These are phyloP conservation scores for Pyrus hybrid DNA, from an alignment of 331 rosid species.

Conservation along the genomic window DNA sequence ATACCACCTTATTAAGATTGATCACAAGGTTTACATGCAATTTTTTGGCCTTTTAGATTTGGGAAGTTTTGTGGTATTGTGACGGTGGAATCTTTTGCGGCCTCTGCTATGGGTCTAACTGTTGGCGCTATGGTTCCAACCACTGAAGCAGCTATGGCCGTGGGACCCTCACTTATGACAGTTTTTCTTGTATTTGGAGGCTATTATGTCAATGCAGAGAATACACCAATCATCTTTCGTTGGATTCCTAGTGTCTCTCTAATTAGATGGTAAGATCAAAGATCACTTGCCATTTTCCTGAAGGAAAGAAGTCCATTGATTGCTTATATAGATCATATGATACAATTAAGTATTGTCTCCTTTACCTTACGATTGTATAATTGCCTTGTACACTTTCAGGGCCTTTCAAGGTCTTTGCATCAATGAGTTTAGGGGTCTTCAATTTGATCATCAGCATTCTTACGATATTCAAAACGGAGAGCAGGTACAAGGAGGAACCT, in stretches of 20 bases:
- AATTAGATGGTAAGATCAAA: slow-evolving; percentile 65
- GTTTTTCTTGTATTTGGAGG: slow-evolving; percentile 93
- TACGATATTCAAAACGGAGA: slow-evolving; percentile 84
- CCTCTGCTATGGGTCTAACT: slow-evolving; percentile 96
- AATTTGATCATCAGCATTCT: slow-evolving; percentile 79
- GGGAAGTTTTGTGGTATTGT: slow-evolving; percentile 88
- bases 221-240: slow-evolving; percentile 82
- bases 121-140: slow-evolving; percentile 97
- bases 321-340: not conserved
- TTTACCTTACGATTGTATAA: slow-evolving; percentile 3
- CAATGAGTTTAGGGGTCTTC: slow-evolving; percentile 80
- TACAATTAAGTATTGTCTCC: not conserved
- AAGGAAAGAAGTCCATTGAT: not conserved
- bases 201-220: slow-evolving; percentile 77
- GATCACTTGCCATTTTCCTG: slow-evolving; percentile 9
- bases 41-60: slow-evolving; percentile 45
- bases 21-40: slow-evolving; percentile 8
- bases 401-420: slow-evolving; percentile 93
- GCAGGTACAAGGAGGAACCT: slow-evolving; percentile 47
- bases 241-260: slow-evolving; percentile 93
- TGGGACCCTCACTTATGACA: slow-evolving; percentile 95
- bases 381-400: slow-evolving; percentile 52
- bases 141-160: slow-evolving; percentile 94
- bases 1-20: not conserved
- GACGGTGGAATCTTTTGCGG: slow-evolving; percentile 83